A percentile compares a stretch with the other conserved stretches of the same genome.
These are phyloP conservation scores for Rhizodiscina lignyota DNA, from an alignment of 495 filamentous ascomycete genomes.

Conservation along the genomic window DNA sequence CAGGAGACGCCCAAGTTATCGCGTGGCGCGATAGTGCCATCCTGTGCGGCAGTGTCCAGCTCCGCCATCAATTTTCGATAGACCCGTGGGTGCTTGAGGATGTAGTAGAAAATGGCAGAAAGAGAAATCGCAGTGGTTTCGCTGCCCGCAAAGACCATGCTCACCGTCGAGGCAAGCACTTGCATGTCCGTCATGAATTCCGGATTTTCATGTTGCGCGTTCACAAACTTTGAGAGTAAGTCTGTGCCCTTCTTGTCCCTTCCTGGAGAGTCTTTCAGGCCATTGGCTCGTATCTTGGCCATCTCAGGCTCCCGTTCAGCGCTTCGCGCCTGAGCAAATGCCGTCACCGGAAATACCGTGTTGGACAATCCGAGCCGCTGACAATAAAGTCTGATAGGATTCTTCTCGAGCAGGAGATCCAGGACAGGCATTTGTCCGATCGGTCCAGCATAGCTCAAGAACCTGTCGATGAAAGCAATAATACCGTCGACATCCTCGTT, in stretches of 20 bases:
- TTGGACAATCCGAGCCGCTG: slow-evolving; percentile 29
- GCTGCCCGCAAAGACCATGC: slow-evolving; percentile 40
- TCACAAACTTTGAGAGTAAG: slow-evolving; percentile 29
- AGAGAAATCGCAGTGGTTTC: slow-evolving; percentile 27
- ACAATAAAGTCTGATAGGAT: slow-evolving; percentile 24
- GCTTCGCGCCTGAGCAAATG: slow-evolving; percentile 40
- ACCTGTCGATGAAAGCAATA: slow-evolving; percentile 23
- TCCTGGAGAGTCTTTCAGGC: slow-evolving; percentile 9
- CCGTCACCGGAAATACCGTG: slow-evolving; percentile 42
- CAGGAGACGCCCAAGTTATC: slow-evolving; percentile 22
- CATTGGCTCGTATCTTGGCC: slow-evolving; percentile 19
- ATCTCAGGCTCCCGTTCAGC: slow-evolving; percentile 32
- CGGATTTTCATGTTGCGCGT: slow-evolving; percentile 30
- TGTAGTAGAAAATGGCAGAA: slow-evolving; percentile 22
- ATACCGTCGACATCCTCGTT: slow-evolving; percentile 25
- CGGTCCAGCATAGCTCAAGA: slow-evolving; percentile 30
- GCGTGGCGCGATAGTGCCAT: slow-evolving; percentile 17
- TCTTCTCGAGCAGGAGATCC: slow-evolving; percentile 33
- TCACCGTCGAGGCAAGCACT: slow-evolving; percentile 47
- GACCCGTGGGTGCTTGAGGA: slow-evolving; percentile 20
- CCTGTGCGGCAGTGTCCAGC: slow-evolving; percentile 18
- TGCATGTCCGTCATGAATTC: slow-evolving; percentile 48
- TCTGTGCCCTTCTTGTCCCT: slow-evolving; percentile 20
- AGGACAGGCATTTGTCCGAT: slow-evolving; percentile 35
- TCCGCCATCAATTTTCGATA: slow-evolving; percentile 24